Percentiles rank a stretch among this genome's conserved stretches.
These are phyloP conservation scores for Neopestalotiopsis clavispora DNA, from an alignment of 2,329 filamentous ascomycete species.

Conservation along the genomic window DNA sequence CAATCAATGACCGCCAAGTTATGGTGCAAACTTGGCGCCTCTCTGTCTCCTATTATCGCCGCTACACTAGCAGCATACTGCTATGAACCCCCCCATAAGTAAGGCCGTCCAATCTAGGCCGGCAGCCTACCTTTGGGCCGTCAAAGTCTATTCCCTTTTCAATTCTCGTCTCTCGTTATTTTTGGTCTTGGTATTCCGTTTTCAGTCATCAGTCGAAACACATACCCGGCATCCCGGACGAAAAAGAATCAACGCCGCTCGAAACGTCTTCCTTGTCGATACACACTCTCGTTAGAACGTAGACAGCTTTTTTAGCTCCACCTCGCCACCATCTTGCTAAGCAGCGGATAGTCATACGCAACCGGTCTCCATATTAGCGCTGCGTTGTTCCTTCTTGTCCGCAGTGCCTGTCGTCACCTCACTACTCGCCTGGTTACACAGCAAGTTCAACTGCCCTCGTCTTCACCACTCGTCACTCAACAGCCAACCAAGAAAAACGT, in stretches of 20 bases:
- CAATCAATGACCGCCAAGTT: neutral
- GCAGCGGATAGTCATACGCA: constrained; percentile 12
- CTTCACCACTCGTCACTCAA: neutral
- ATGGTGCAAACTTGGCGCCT: constrained; percentile 10
- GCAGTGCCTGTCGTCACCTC: constrained; percentile 12
- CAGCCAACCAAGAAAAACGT: neutral
- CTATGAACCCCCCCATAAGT: neutral
- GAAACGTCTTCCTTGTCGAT: neutral
- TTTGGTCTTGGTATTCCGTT: neutral
- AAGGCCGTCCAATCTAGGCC: constrained; percentile 3
- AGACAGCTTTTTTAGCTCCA: neutral
- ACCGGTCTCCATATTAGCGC: constrained; percentile 8
- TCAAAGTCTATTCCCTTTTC: neutral
- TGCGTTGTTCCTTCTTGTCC: constrained; percentile 7
- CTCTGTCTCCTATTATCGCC: constrained; percentile 9
- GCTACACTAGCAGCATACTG: too few species aligned
- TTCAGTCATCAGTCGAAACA: constrained; percentile 2
- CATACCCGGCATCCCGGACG: neutral
- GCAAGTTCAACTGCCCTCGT: constrained; percentile 9
- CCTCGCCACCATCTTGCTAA: constrained; percentile 7
- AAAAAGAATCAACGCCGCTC: neutral
- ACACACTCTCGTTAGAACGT: neutral
- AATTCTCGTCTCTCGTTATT: neutral
- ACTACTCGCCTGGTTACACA: neutral
- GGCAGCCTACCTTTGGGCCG: neutral